phyloP scores from a whole-genome alignment of 331 rosid species.

The Saraca asoca region DNA sequence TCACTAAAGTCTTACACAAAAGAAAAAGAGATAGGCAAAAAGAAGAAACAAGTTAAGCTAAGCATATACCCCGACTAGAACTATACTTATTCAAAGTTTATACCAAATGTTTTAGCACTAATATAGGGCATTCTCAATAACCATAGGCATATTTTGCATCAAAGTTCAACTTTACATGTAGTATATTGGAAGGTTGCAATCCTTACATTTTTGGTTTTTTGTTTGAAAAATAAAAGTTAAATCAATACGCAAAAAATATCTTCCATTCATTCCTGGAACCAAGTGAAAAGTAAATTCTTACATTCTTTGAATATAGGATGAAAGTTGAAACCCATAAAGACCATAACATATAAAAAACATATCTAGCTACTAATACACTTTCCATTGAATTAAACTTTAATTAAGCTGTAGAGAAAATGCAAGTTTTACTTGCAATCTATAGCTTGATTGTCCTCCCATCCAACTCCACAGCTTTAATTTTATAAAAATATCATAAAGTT shows the following conservation, averaged over 20 bases:
- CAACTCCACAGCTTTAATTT: no score
- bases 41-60: no score
- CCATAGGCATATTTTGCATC: background rate
- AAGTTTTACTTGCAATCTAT: constrained; percentile 66
- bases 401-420: no score
- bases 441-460: no score
- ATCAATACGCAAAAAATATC: background rate
- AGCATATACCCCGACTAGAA: no score
- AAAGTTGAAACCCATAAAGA: background rate
- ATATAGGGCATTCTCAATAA: no score
- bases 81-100: no score
- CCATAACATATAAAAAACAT: background rate
- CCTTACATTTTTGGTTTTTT: background rate
- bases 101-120: no score
- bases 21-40: no score
- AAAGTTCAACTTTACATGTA: background rate
- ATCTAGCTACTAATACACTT: background rate
- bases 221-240: background rate
- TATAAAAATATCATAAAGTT: no score
- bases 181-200: background rate
- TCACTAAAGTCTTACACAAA: no score
- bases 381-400: background rate
- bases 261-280: background rate
- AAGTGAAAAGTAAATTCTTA: background rate
- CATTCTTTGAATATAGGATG: background rate